Evolutionary conservation across 1,284 basidiomycete genomes (phyloP).

Genomic region (Heterobasidion annosum): DNA sequence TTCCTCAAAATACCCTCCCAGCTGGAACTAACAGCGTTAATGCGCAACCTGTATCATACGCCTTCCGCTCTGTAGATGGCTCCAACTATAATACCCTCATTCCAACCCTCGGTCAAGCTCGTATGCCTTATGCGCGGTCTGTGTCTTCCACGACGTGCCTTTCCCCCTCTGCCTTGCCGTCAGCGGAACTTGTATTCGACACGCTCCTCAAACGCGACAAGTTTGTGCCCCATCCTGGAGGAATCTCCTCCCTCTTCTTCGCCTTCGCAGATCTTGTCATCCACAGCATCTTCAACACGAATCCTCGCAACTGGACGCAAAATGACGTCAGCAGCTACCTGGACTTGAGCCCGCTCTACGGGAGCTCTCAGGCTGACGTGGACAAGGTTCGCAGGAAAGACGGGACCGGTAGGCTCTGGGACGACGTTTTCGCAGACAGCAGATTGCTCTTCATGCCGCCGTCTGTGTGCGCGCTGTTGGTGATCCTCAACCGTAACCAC

Average conservation of each 20-base stretch:
- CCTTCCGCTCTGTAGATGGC: slow-evolving; percentile 67
- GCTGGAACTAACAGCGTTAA: neutral
- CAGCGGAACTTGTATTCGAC: slow-evolving; percentile 66
- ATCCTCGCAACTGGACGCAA: slow-evolving; percentile 41
- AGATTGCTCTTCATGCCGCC: slow-evolving; percentile 73
- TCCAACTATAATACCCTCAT: slow-evolving; percentile 63
- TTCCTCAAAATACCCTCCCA: slow-evolving; percentile 13
- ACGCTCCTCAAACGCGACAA: slow-evolving; percentile 51
- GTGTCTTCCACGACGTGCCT: slow-evolving; percentile 45
- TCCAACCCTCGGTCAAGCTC: slow-evolving; percentile 69
- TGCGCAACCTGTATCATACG: slow-evolving; percentile 21
- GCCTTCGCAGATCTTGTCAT: slow-evolving; percentile 73
- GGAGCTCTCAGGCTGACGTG: slow-evolving; percentile 41
- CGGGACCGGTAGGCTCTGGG: slow-evolving; percentile 55
- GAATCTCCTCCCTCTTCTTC: slow-evolving; percentile 58
- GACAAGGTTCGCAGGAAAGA: slow-evolving; percentile 48
- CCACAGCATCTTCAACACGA: slow-evolving; percentile 67
- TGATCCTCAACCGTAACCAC: slow-evolving; percentile 68
- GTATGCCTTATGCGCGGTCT: slow-evolving; percentile 66
- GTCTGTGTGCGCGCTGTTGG: slow-evolving; percentile 54
- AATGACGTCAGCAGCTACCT: slow-evolving; percentile 72
- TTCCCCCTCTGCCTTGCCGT: slow-evolving; percentile 45
- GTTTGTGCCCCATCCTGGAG: slow-evolving; percentile 44
- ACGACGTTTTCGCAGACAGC: slow-evolving; percentile 63
- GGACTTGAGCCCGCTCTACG: slow-evolving; percentile 72